phyloP scores from a whole-genome alignment of 2,329 filamentous ascomycete species.

The Aureobasidium subglaciale region DNA sequence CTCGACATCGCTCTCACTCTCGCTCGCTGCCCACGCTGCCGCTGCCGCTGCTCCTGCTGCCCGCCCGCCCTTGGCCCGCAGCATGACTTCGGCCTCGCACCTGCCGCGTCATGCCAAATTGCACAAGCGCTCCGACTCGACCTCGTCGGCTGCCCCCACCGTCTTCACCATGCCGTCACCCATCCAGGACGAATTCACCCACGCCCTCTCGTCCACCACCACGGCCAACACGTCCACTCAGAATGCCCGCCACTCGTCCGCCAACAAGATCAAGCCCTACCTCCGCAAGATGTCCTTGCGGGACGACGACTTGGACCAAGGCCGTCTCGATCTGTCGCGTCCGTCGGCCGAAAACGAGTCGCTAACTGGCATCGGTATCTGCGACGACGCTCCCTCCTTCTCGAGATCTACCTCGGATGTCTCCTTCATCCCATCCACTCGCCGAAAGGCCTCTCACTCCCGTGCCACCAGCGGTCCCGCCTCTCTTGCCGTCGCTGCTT shows the following conservation, averaged over 20 bases:
- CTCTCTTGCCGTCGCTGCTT: slow-evolving; percentile 38
- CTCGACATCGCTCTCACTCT: slow-evolving; percentile 5
- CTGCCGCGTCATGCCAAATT: slow-evolving; percentile 20
- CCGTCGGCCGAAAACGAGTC: slow-evolving; percentile 49
- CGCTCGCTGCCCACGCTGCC: too few species aligned
- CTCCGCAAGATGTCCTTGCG: slow-evolving; percentile 47
- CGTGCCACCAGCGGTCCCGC: slow-evolving; percentile 52
- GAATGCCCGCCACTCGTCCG: slow-evolving; percentile 20
- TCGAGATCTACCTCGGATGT: slow-evolving; percentile 38
- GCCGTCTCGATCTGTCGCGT: slow-evolving; percentile 46
- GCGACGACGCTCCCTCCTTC: slow-evolving; percentile 35
- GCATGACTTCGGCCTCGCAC: slow-evolving; percentile 15
- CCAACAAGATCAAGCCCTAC: slow-evolving; percentile 48
- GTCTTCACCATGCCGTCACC: slow-evolving; percentile 26
- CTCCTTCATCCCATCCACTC: slow-evolving; percentile 34
- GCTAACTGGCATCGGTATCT: slow-evolving; percentile 47
- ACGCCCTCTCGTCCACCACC: slow-evolving; percentile 12
- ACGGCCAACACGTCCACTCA: not conserved
- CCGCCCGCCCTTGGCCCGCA: slow-evolving; percentile 10
- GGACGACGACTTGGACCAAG: slow-evolving; percentile 35
- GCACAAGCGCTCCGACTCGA: slow-evolving; percentile 27
- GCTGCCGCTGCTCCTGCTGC: too few species aligned
- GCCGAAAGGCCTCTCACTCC: slow-evolving; percentile 37
- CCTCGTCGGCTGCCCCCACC: slow-evolving; percentile 21
- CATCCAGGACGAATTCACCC: slow-evolving; percentile 24